Percentiles rank a stretch among this genome's conserved stretches.
Conservation (phyloP, 129 eudicot genomes). For the Saposhnikovia divaricata region DNA sequence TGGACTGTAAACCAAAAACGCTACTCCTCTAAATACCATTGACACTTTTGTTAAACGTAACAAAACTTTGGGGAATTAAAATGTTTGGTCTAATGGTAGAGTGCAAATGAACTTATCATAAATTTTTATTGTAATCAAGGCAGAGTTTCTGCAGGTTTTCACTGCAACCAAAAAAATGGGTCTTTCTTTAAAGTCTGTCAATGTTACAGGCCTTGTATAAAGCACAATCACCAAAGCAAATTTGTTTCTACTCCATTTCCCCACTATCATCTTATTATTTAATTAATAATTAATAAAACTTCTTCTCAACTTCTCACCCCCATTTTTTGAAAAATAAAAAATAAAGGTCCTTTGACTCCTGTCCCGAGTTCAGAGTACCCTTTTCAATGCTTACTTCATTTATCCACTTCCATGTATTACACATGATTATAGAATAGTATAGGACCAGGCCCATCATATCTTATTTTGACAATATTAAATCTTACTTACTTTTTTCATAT, state of each 20-base stretch:
- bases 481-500: conserved; percentile 4
- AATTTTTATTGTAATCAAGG: background rate
- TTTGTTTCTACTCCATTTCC: background rate
- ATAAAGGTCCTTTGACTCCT: background rate
- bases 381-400: conserved; percentile 4
- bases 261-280: background rate
- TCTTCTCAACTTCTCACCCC: background rate
- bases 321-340: background rate
- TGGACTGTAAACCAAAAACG: background rate
- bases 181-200: conserved; percentile 5
- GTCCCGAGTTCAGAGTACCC: conserved; percentile 1
- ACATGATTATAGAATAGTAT: background rate
- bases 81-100: background rate
- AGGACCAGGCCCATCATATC: conserved; percentile 5
- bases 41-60: too few species aligned
- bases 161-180: background rate
- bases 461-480: conserved; percentile 2
- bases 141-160: conserved; percentile 2
- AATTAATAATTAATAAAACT: background rate
- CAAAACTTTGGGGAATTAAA: background rate
- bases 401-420: conserved; percentile 1
- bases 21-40: too few species aligned
- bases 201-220: background rate
- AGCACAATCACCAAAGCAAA: conserved; percentile 3
- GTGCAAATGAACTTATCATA: background rate